Conservation (phyloP, 768 basidiomycete species). For the Exidia glandulosa region DNA sequence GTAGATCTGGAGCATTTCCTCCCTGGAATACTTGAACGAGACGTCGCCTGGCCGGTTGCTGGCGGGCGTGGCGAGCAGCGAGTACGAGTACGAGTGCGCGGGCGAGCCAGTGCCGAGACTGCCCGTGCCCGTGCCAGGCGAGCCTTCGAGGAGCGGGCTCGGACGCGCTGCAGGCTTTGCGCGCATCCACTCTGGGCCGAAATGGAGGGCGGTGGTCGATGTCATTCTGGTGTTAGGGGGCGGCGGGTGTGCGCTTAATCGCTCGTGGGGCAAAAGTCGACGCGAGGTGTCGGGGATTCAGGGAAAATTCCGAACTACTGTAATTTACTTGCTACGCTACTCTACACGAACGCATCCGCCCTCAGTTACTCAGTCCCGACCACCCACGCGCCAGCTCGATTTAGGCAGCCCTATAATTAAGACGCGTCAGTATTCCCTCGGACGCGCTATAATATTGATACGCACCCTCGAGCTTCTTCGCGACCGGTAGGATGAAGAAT, state of each 20-base stretch:
- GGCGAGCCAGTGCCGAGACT: neutral
- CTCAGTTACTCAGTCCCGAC: neutral
- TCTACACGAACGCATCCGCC: neutral
- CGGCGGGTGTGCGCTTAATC: neutral
- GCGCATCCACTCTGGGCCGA: constrained; percentile 91
- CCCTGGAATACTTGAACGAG: constrained; percentile 76
- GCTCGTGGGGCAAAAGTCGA: neutral
- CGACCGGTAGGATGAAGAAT: constrained; percentile 72
- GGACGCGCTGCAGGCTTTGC: constrained; percentile 49
- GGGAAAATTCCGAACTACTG: neutral
- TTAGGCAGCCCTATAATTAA: neutral
- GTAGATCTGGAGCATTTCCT: constrained; percentile 75
- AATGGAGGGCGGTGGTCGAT: constrained; percentile 62
- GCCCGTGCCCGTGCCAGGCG: neutral
- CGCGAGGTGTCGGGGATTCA: neutral
- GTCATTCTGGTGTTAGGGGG: neutral
- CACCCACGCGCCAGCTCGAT: neutral
- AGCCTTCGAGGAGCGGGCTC: constrained; percentile 33
- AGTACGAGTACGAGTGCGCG: neutral
- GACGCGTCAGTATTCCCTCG: neutral
- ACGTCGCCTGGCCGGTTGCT: neutral
- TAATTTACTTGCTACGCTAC: too few species aligned
- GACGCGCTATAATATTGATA: neutral
- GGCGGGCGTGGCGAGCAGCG: neutral
- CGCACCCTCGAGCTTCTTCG: constrained; percentile 77